A percentile compares a stretch with the other conserved stretches of the same genome.
These are phyloP conservation scores for Coleophoma crateriformis DNA, from an alignment of 2,329 filamentous ascomycete genomes.

Conservation along the genomic window DNA sequence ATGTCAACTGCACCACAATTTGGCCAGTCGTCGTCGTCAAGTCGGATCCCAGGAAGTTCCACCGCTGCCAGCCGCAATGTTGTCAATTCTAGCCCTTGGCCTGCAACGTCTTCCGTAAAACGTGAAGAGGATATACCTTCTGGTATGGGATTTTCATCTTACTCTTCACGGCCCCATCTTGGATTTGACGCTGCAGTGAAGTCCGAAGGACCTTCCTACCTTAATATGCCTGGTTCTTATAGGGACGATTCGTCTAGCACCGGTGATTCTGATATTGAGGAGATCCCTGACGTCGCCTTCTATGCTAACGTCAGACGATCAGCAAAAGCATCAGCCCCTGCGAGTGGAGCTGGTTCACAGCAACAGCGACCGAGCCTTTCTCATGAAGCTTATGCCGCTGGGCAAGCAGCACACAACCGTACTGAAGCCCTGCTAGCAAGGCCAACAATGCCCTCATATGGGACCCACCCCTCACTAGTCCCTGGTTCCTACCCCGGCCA, in stretches of 20 bases:
- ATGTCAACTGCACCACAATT: too few relatives aligned
- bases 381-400: constrained; percentile 11
- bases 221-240: constrained; percentile 13
- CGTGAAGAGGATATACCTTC: constrained; percentile 1
- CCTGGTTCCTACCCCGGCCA: too few relatives aligned
- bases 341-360: too few relatives aligned
- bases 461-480: too few relatives aligned
- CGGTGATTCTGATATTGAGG: constrained; percentile 24
- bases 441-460: too few relatives aligned
- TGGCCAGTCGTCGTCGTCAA: too few relatives aligned
- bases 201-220: background rate
- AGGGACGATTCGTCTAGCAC: constrained; percentile 12
- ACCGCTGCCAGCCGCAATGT: constrained; percentile 4
- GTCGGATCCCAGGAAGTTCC: background rate
- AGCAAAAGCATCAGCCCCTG: background rate
- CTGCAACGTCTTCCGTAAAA: constrained; percentile 2
- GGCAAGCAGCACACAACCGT: background rate
- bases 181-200: background rate
- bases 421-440: too few relatives aligned
- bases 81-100: background rate
- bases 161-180: background rate
- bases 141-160: background rate
- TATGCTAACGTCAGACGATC: constrained; percentile 15
- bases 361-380: background rate
- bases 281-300: constrained; percentile 22